Percentiles rank a stretch among this genome's conserved stretches.
These are phyloP conservation scores for Fusarium beomiforme DNA, from an alignment of 2,329 filamentous ascomycete genomes.

Conservation along the genomic window DNA sequence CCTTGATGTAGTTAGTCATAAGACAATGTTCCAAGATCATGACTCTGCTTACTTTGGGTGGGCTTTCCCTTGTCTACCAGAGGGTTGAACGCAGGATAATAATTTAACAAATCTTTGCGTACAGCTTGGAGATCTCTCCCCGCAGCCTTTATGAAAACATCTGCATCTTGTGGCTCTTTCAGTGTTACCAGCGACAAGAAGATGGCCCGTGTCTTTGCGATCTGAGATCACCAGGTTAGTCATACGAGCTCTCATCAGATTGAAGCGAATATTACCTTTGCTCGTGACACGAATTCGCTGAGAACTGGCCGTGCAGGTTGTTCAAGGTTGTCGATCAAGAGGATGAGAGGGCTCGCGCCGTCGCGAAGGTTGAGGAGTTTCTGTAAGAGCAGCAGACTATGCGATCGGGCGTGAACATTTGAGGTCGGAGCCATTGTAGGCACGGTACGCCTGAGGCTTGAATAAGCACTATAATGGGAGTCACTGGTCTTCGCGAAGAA, in stretches of 20 bases:
- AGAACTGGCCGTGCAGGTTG: constrained; percentile 78
- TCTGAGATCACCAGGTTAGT: constrained; percentile 46
- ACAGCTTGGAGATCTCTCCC: constrained; percentile 68
- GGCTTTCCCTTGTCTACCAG: constrained; percentile 49
- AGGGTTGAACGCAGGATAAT: constrained; percentile 56
- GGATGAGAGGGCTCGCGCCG: constrained; percentile 84
- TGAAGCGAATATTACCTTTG: constrained; percentile 64
- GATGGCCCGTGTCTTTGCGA: constrained; percentile 74
- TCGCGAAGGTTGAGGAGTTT: constrained; percentile 83
- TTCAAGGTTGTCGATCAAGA: constrained; percentile 86
- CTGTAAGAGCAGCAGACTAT: constrained; percentile 85
- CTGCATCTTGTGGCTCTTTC: constrained; percentile 69
- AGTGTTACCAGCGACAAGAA: constrained; percentile 83
- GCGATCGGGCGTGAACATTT: constrained; percentile 78
- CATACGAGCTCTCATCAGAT: not conserved
- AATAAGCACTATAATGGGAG: not conserved
- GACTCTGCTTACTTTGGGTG: constrained; percentile 54
- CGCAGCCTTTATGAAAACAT: constrained; percentile 73
- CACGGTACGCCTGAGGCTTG: not conserved
- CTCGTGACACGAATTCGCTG: constrained; percentile 78
- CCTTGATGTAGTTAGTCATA: constrained; percentile 56
- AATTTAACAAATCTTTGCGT: constrained; percentile 66
- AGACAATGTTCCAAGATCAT: not conserved
- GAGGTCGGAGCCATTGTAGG: constrained; percentile 63
- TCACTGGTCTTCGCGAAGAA: too few species aligned